Conservation (phyloP, 106 monocot species). For the Agapanthus africanus region DNA sequence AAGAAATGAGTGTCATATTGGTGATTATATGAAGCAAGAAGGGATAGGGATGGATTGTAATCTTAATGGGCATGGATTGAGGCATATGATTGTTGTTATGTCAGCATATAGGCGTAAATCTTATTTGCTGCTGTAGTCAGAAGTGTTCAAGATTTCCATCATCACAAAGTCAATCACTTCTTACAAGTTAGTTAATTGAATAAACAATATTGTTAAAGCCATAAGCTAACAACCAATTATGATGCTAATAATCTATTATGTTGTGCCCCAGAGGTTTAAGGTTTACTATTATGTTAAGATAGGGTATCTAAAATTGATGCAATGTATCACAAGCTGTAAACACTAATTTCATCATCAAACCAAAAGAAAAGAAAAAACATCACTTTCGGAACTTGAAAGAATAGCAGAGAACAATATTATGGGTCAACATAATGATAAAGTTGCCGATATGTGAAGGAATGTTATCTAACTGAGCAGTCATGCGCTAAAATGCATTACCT, state of each 20-base stretch:
- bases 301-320: not conserved
- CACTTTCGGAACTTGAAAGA: not conserved
- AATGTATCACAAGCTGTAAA: not conserved
- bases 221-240: no score
- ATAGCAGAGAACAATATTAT: not conserved
- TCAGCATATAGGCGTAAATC: no score
- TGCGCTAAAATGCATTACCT: conserved; percentile 39
- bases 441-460: not conserved
- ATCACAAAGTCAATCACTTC: not conserved
- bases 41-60: no score
- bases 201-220: not conserved
- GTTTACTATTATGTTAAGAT: not conserved
- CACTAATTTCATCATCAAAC: not conserved
- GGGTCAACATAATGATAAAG: not conserved
- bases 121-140: no score
- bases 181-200: not conserved
- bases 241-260: no score
- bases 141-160: not conserved
- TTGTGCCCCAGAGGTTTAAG: no score
- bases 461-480: not conserved
- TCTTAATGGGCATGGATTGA: no score
- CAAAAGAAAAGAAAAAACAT: not conserved
- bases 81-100: no score
- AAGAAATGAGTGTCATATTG: no score
- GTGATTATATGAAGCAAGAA: no score